These are phyloP conservation scores for Spathaspora gorwiae DNA, from an alignment of 805 yeast species.

Conservation along the genomic window DNA sequence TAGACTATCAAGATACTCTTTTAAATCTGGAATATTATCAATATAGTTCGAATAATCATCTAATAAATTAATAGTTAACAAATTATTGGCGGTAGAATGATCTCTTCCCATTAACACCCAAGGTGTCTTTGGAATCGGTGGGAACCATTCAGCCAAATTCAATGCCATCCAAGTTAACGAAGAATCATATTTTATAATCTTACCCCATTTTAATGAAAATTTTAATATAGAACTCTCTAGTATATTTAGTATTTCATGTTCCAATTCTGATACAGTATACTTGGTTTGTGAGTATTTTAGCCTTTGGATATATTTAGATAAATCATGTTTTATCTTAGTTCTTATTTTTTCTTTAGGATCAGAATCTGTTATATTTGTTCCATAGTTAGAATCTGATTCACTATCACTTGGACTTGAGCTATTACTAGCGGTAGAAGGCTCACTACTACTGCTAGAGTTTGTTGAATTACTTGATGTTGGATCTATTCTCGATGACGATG, in stretches of 20 bases:
- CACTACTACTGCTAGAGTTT: neutral
- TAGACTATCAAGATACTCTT: slow-evolving; percentile 17
- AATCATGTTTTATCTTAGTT: slow-evolving; percentile 48
- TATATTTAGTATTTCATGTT: slow-evolving; percentile 48
- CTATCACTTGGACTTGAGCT: neutral
- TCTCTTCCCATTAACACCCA: slow-evolving; percentile 57
- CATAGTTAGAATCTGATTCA: neutral
- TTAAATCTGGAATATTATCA: slow-evolving; percentile 23
- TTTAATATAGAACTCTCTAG: slow-evolving; percentile 57
- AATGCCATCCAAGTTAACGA: slow-evolving; percentile 87
- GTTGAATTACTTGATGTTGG: neutral
- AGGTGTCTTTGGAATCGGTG: slow-evolving; percentile 52
- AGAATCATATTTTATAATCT: slow-evolving; percentile 68
- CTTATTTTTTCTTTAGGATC: slow-evolving; percentile 20
- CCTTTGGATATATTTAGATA: slow-evolving; percentile 55
- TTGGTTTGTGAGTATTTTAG: slow-evolving; percentile 24
- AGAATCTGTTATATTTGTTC: neutral
- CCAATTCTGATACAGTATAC: slow-evolving; percentile 34
- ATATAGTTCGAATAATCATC: slow-evolving; percentile 38
- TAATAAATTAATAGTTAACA: slow-evolving; percentile 28
- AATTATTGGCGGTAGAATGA: slow-evolving; percentile 18
- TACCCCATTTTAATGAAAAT: slow-evolving; percentile 77
- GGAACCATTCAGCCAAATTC: slow-evolving; percentile 85
- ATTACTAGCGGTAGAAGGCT: neutral
- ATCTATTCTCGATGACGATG: neutral